phyloP scores from a whole-genome alignment of 495 filamentous ascomycete species.

The Penicillium diatomitis region DNA sequence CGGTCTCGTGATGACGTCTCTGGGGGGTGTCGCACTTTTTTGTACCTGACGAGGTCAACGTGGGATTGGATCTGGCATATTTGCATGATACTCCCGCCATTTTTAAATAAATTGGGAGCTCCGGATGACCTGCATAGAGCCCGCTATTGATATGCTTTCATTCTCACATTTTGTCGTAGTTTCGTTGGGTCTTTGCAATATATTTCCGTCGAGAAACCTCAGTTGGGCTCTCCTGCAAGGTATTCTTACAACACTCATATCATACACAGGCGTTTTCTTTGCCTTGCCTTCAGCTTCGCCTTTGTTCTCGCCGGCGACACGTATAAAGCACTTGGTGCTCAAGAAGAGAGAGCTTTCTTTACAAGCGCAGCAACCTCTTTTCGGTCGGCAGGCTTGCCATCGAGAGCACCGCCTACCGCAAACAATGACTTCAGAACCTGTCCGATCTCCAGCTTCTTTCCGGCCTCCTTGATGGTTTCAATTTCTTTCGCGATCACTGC shows the following conservation, averaged over 20 bases:
- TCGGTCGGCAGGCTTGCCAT: constrained; percentile 45
- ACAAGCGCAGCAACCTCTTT: constrained; percentile 39
- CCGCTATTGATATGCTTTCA: too few species aligned
- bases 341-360: constrained; percentile 28
- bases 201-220: too few species aligned
- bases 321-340: not conserved
- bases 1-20: constrained; percentile 55
- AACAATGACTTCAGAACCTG: constrained; percentile 40
- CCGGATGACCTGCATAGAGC: too few species aligned
- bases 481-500: constrained; percentile 36
- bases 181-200: not conserved
- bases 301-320: not conserved
- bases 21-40: constrained; percentile 40
- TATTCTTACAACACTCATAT: constrained; percentile 13
- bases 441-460: constrained; percentile 36
- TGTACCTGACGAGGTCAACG: constrained; percentile 16
- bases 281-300: not conserved
- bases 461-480: constrained; percentile 30
- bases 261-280: constrained; percentile 6
- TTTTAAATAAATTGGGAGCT: too few species aligned
- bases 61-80: too few species aligned
- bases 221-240: not conserved
- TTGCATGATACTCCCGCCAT: too few species aligned
- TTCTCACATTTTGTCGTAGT: too few species aligned
- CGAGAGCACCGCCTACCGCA: constrained; percentile 36